These are phyloP conservation scores for Mycena latifolia DNA, from an alignment of 768 basidiomycete species.

Conservation along the genomic window DNA sequence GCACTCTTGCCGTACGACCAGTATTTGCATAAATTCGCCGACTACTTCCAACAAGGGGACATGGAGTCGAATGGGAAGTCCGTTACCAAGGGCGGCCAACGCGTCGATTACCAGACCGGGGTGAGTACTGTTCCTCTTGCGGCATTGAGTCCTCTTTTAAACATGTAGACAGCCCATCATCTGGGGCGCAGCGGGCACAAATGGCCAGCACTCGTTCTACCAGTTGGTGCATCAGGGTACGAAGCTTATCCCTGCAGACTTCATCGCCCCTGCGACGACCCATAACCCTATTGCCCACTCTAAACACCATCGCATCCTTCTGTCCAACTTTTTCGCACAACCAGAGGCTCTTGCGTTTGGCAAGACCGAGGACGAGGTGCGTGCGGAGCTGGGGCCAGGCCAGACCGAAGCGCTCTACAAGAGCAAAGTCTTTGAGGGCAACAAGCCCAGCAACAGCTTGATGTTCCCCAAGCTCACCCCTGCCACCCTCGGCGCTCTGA, in stretches of 20 bases:
- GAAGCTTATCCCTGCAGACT: constrained; percentile 92
- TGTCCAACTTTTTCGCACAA: constrained; percentile 99
- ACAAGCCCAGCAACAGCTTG: constrained; percentile 96
- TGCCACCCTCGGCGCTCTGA: constrained; percentile 87
- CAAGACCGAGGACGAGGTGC: constrained; percentile 92
- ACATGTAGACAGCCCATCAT: constrained; percentile 82
- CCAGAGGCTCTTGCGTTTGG: constrained; percentile 98
- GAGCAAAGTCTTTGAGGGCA: constrained; percentile 98
- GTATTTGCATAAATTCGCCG: constrained; percentile 98
- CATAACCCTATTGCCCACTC: constrained; percentile 91
- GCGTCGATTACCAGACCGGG: constrained; percentile 96
- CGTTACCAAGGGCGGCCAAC: constrained; percentile 92
- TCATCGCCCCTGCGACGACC: constrained; percentile 89
- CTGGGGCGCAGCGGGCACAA: constrained; percentile 98
- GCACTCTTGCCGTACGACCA: constrained; percentile 98
- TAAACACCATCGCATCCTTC: constrained; percentile 96
- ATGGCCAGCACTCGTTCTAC: constrained; percentile 99
- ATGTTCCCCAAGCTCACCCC: constrained; percentile 95
- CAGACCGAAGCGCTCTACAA: constrained; percentile 91
- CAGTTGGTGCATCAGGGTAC: constrained; percentile 97
- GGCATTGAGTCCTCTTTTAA: not conserved
- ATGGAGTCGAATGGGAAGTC: constrained; percentile 99
- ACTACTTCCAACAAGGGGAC: constrained; percentile 99
- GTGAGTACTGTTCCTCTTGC: constrained; percentile 58
- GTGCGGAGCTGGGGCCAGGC: constrained; percentile 71